Percentiles rank a stretch among this genome's conserved stretches.
Conservation (phyloP, 2,329 filamentous ascomycete species). For the Fusarium keratoplasticum region DNA sequence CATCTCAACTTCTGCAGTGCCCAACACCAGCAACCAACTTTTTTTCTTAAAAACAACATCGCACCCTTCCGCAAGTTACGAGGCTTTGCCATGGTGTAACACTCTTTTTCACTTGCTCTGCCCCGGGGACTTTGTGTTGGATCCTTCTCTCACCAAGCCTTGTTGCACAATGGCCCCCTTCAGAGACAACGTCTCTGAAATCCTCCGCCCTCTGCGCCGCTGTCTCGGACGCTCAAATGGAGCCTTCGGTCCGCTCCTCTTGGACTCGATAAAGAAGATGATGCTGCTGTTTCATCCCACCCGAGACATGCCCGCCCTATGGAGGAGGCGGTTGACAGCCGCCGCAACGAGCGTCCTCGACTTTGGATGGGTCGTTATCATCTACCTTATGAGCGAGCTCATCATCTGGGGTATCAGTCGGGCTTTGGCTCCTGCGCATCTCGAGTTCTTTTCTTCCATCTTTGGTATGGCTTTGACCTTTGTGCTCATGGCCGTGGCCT, state of each 20-base stretch:
- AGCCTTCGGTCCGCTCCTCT: conserved; percentile 14
- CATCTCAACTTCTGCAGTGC: conserved; percentile 16
- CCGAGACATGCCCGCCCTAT: conserved; percentile 41
- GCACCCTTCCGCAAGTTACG: conserved; percentile 30
- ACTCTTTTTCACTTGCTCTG: background rate
- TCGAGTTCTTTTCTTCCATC: conserved; percentile 62
- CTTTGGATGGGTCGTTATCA: conserved; percentile 49
- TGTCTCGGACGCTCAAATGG: conserved; percentile 48
- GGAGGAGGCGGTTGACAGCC: conserved; percentile 27
- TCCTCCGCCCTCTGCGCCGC: conserved; percentile 36
- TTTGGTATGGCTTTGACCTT: conserved; percentile 60
- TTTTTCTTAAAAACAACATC: conserved; percentile 14
- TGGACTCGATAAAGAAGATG: conserved; percentile 9
- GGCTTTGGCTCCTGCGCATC: conserved; percentile 45
- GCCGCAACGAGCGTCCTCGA: conserved; percentile 15
- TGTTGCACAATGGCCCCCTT: conserved; percentile 40
- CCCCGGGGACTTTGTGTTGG: conserved; percentile 16
- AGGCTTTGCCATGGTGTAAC: conserved; percentile 37
- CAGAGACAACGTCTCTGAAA: conserved; percentile 37
- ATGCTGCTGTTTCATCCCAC: conserved; percentile 35
- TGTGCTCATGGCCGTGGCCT: conserved; percentile 46
- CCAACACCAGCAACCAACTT: conserved; percentile 4
- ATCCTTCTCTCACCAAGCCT: conserved; percentile 1
- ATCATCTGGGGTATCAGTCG: conserved; percentile 58
- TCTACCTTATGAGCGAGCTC: conserved; percentile 58